These are phyloP conservation scores for Mimosa pudica DNA, from an alignment of 306 rosid species.

Conservation along the genomic window DNA sequence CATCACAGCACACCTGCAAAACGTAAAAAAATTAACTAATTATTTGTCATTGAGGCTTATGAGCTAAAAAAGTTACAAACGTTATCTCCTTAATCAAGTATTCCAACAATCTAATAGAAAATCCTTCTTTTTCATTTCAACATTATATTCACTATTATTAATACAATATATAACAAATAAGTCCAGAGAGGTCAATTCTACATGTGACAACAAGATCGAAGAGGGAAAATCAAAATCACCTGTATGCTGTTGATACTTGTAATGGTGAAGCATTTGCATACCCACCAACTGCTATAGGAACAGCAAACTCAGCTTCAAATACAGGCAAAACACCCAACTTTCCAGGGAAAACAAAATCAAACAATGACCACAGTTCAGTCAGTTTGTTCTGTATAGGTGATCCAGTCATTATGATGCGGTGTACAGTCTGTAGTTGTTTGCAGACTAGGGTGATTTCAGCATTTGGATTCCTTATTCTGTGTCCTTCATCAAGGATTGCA, in stretches of 20 bases:
- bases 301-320: conserved; percentile 97
- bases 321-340: conserved; percentile 97
- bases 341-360: conserved; percentile 99
- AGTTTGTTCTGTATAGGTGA: conserved; percentile 97
- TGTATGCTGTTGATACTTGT: conserved; percentile 98
- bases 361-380: conserved; percentile 93
- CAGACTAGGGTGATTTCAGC: conserved; percentile 90
- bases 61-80: not conserved
- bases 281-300: conserved; percentile 96
- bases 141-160: conserved; percentile 1
- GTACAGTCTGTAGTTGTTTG: conserved; percentile 94
- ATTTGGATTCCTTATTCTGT: conserved; percentile 91
- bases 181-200: not conserved
- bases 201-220: not conserved
- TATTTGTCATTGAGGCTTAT: conserved; percentile 14
- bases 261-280: conserved; percentile 97
- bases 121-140: conserved; percentile 28
- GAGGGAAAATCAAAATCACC: conserved; percentile 48
- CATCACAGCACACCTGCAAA: conserved; percentile 92
- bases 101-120: conserved; percentile 29
- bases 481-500: conserved; percentile 96
- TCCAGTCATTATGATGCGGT: conserved; percentile 96
- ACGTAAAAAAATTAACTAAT: conserved; percentile 33
- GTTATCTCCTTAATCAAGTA: conserved; percentile 12
- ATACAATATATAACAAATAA: not conserved